phyloP scores from a whole-genome alignment of 1,284 basidiomycete genomes.

The Sporisorium exsertum region DNA sequence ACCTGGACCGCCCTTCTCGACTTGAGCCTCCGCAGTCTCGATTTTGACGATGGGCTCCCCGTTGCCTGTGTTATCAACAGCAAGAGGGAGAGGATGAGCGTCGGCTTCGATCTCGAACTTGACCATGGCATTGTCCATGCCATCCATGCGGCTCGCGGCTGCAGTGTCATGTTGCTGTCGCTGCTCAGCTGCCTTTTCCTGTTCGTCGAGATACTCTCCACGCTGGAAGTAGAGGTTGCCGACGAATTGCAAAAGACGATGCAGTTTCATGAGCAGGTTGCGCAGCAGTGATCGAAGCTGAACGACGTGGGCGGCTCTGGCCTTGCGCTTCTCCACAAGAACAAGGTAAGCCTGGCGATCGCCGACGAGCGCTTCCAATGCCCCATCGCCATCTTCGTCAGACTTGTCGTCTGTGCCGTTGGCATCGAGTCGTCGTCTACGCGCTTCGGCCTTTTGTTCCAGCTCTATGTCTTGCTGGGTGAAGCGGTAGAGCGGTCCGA shows the following conservation, averaged over 20 bases:
- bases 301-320: conserved; percentile 27
- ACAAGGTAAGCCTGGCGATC: conserved; percentile 26
- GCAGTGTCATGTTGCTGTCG: not conserved
- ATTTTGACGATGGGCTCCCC: not conserved
- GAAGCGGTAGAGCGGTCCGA: conserved; percentile 55
- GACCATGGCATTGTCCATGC: not conserved
- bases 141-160: not conserved
- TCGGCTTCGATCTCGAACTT: conserved; percentile 3
- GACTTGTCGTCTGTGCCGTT: not conserved
- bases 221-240: conserved; percentile 65
- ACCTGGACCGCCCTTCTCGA: not conserved
- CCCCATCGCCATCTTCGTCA: conserved; percentile 19
- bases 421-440: conserved; percentile 3
- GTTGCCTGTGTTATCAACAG: not conserved
- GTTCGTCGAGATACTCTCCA: conserved; percentile 49
- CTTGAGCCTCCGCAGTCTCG: not conserved
- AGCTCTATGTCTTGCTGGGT: conserved; percentile 34
- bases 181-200: not conserved
- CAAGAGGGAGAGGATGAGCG: not conserved
- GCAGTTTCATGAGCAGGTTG: conserved; percentile 51
- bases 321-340: conserved; percentile 31
- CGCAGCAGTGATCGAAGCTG: conserved; percentile 47
- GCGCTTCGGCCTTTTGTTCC: conserved; percentile 30
- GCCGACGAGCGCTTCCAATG: conserved; percentile 14
- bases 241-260: conserved; percentile 58